These are phyloP conservation scores for Podaxis sp. DNA, from an alignment of 768 basidiomycete genomes.

Conservation along the genomic window DNA sequence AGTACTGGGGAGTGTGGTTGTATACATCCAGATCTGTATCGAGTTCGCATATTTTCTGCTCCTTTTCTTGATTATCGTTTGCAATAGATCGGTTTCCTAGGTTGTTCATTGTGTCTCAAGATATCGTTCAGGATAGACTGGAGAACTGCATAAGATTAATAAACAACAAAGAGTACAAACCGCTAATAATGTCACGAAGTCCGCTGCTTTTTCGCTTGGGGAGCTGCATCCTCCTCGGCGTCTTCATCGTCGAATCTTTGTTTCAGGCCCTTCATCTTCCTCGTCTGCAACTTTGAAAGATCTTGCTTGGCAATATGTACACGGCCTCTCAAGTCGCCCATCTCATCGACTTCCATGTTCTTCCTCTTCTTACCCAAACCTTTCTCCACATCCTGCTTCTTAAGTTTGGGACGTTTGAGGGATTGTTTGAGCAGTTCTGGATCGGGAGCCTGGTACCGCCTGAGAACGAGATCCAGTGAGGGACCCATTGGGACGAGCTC, in stretches of 20 bases:
- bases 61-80: neutral
- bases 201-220: conserved; percentile 13
- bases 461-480: conserved; percentile 75
- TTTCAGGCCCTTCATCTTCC: conserved; percentile 93
- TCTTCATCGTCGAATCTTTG: conserved; percentile 16
- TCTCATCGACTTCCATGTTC: conserved; percentile 96
- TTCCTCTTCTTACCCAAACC: conserved; percentile 91
- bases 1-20: too few relatives aligned
- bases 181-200: neutral
- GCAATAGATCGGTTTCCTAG: neutral
- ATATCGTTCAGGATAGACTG: neutral
- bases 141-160: neutral
- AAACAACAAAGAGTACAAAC: conserved; percentile 5
- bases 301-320: conserved; percentile 92
- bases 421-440: conserved; percentile 79
- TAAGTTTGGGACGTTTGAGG: conserved; percentile 80
- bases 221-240: conserved; percentile 2
- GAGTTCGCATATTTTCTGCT: too few relatives aligned
- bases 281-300: conserved; percentile 77
- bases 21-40: too few relatives aligned
- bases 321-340: conserved; percentile 92
- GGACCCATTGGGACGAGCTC: conserved; percentile 91
- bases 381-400: conserved; percentile 83
- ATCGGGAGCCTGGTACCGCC: conserved; percentile 75
- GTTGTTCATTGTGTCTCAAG: neutral